Base-by-base conservation (phyloP, 2,329 filamentous ascomycete genomes). In the Aspergillus sp. region DNA sequence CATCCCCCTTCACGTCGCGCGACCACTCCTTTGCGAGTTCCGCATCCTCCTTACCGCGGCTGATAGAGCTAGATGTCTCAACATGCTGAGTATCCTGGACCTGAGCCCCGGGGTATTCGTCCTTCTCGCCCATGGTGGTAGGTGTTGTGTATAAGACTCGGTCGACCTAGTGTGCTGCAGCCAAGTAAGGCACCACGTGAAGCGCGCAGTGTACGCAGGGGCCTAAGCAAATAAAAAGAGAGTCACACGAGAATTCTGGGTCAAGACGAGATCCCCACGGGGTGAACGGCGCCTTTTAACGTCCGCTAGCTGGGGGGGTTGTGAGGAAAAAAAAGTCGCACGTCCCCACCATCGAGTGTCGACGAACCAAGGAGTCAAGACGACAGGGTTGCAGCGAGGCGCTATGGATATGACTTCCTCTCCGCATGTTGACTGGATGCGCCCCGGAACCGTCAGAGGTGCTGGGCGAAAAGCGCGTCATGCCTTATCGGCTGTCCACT, bases 21-120 rank as follows among this genome's bases (percentile, higher is more conserved):
- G 51, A n/a, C 51, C 51, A 54, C 12, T 47, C 22, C 4, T 44
- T 44, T 5, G 51, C 51, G n/a, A 48, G n/a, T 5, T 41, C 51
- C 1, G 20, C 51, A 19, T 54, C 44, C 3, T 13, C 13, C n/a
- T 40, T 41, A 15, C n/a, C 8, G 13, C 15, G 8, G n/a, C 13
- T 19, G 22, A 4, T 37, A 5, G 51, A 53, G 41, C 30, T 53
- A 13, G 51, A 37, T 13, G 51, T 46, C 41, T 53, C 51, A 11
- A 48, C 17, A 12, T 54, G 51, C 17, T 47, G 13, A 9, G 41
- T n/a, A 22, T 46, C 17, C 34, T 30, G 17, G 39, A 9, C 17
- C 2, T 22, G 22, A 41, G 42, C 42, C 33, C 27, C 15, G 6
- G 24, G 15, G 12, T 53, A 30, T 3, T 27, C 11, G 12, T 39